phyloP scores from a whole-genome alignment of 1,284 basidiomycete genomes.

The Erythrobasidium hasegawianum region DNA sequence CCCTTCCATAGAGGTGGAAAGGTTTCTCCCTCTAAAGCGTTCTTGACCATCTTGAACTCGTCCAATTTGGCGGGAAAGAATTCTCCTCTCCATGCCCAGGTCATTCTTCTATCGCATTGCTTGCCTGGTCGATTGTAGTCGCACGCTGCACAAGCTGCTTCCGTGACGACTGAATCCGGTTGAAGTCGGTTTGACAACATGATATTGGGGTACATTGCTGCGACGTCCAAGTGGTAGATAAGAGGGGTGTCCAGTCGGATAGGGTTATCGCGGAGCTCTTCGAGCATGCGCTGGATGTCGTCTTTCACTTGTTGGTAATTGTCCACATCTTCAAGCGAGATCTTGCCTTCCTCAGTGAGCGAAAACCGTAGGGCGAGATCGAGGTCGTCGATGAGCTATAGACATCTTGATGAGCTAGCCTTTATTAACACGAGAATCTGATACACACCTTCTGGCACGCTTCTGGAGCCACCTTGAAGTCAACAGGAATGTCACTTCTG shows the following conservation, averaged over 20 bases:
- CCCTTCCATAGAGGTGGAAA: slow-evolving; percentile 80
- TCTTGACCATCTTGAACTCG: slow-evolving; percentile 98
- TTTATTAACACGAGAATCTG: neutral
- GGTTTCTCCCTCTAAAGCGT: slow-evolving; percentile 88
- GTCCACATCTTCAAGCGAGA: slow-evolving; percentile 74
- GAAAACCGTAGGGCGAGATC: slow-evolving; percentile 88
- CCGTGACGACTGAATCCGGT: slow-evolving; percentile 95
- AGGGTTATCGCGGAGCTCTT: slow-evolving; percentile 86
- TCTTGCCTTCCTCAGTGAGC: slow-evolving; percentile 80
- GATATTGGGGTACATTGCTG: slow-evolving; percentile 99
- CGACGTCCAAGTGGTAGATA: slow-evolving; percentile 98
- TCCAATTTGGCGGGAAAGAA: slow-evolving; percentile 97
- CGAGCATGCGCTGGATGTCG: slow-evolving; percentile 73
- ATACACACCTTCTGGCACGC: slow-evolving; percentile 73
- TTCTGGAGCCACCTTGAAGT: slow-evolving; percentile 89
- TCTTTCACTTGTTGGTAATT: slow-evolving; percentile 93
- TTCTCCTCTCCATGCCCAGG: slow-evolving; percentile 99
- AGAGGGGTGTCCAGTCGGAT: slow-evolving; percentile 83
- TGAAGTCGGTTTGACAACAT: slow-evolving; percentile 99
- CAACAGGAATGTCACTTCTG: slow-evolving; percentile 87
- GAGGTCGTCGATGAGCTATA: slow-evolving; percentile 85
- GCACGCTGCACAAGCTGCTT: slow-evolving; percentile 94
- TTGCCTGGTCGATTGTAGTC: slow-evolving; percentile 98
- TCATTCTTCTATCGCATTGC: slow-evolving; percentile 85
- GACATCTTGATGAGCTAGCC: slow-evolving; percentile 29